A percentile compares a stretch with the other conserved stretches of the same genome.
Conservation (phyloP, 2,329 filamentous ascomycete species). For the Clarireedia monteithiana region DNA sequence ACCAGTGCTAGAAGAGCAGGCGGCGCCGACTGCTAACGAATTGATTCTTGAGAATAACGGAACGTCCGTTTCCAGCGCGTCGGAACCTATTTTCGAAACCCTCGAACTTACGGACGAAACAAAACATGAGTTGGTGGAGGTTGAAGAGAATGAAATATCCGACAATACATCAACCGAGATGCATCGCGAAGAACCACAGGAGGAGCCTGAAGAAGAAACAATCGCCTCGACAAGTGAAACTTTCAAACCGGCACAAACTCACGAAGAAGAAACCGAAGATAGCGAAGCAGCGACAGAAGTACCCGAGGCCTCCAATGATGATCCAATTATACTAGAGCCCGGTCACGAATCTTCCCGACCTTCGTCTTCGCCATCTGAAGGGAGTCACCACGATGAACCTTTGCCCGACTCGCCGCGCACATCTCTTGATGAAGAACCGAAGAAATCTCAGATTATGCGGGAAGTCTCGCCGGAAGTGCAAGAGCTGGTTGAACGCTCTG, state of each 20-base stretch:
- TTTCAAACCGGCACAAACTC: background rate
- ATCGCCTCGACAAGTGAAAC: background rate
- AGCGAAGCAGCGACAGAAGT: background rate
- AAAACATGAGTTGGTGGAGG: background rate
- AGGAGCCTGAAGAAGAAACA: background rate
- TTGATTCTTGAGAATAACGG: background rate
- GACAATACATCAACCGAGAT: no score
- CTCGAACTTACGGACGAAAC: background rate
- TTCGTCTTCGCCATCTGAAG: slow-evolving; percentile 26
- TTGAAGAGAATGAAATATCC: background rate
- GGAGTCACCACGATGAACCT: slow-evolving; percentile 23
- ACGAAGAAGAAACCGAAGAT: background rate
- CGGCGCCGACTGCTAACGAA: background rate
- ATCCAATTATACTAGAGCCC: slow-evolving; percentile 9
- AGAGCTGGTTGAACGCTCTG: slow-evolving; percentile 24
- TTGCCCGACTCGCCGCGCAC: slow-evolving; percentile 26
- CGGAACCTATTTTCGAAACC: no score
- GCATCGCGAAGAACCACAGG: background rate
- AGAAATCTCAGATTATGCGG: slow-evolving; percentile 12
- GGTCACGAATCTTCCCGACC: slow-evolving; percentile 19
- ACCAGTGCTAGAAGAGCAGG: background rate
- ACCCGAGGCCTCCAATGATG: slow-evolving; percentile 1
- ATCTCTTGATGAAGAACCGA: slow-evolving; percentile 27
- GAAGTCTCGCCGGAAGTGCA: slow-evolving; percentile 16
- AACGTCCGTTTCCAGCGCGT: no score